Conservation (phyloP, 768 basidiomycete genomes). For the Agaricus blazei region DNA sequence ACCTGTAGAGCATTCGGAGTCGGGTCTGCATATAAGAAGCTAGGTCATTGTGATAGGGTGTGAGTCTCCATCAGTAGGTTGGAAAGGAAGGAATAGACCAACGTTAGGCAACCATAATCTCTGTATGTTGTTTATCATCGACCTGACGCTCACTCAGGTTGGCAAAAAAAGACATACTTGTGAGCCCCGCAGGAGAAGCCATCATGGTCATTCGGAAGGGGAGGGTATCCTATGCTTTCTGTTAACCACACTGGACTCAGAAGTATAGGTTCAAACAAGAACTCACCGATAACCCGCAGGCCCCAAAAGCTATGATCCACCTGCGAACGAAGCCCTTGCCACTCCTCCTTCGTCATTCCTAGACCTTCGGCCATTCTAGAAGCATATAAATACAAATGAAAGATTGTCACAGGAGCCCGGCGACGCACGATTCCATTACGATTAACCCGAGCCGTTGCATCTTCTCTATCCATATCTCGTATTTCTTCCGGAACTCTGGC, state of each 20-base stretch:
- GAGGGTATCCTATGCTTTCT: slow-evolving; percentile 66
- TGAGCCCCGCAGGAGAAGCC: slow-evolving; percentile 91
- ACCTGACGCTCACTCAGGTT: background rate
- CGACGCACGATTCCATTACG: slow-evolving; percentile 81
- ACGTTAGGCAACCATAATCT: slow-evolving; percentile 92
- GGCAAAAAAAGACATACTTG: slow-evolving; percentile 42
- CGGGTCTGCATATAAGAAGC: slow-evolving; percentile 83
- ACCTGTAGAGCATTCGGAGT: slow-evolving; percentile 82
- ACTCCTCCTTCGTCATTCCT: slow-evolving; percentile 67
- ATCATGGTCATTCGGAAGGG: slow-evolving; percentile 70
- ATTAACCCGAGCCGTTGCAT: slow-evolving; percentile 80
- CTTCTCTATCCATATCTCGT: slow-evolving; percentile 74
- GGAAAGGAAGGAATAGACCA: slow-evolving; percentile 16
- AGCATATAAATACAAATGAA: background rate
- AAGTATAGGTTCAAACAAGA: background rate
- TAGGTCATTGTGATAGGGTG: slow-evolving; percentile 20
- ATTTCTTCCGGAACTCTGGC: slow-evolving; percentile 55
- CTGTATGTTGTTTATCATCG: slow-evolving; percentile 26
- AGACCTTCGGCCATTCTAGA: slow-evolving; percentile 77
- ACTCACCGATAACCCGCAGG: slow-evolving; percentile 73
- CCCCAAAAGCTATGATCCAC: slow-evolving; percentile 90
- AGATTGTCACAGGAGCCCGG: background rate
- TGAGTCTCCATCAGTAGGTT: background rate
- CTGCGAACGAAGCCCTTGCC: slow-evolving; percentile 57
- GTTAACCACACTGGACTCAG: background rate